Conservation (phyloP, 306 rosid species). For the Glycyrrhiza uralensis region DNA sequence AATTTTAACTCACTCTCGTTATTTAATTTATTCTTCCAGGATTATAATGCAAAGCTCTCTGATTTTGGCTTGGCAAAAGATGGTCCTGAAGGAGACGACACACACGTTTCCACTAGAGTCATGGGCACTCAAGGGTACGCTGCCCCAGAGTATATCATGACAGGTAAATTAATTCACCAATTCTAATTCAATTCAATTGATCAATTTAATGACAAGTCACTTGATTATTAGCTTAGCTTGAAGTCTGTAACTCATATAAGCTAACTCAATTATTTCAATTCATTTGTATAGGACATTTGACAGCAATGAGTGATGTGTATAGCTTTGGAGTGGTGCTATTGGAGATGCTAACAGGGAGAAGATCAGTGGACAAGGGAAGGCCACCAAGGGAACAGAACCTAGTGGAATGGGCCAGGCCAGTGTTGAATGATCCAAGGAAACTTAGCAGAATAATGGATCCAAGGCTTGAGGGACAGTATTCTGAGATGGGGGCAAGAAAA, state of each 20-base stretch:
- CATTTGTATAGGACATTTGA: constrained; percentile 65
- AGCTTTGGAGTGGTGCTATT: constrained; percentile 87
- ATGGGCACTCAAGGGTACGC: constrained; percentile 99
- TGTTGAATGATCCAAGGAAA: constrained; percentile 56
- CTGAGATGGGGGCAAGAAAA: constrained; percentile 71
- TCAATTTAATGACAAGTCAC: too few relatives aligned
- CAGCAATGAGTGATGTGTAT: constrained; percentile 91
- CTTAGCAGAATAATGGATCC: constrained; percentile 72
- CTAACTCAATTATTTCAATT: neutral
- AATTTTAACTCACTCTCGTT: neutral
- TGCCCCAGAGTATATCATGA: constrained; percentile 94
- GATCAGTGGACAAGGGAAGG: constrained; percentile 69
- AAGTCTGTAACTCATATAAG: neutral
- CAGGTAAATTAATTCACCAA: constrained; percentile 45
- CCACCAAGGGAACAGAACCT: constrained; percentile 71
- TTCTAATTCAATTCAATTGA: neutral
- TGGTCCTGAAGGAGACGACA: constrained; percentile 95
- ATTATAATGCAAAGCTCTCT: constrained; percentile 76
- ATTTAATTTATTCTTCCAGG: constrained; percentile 38
- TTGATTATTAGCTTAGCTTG: too few relatives aligned
- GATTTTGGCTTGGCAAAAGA: constrained; percentile 98
- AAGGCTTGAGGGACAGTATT: constrained; percentile 77
- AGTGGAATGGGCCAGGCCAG: constrained; percentile 82
- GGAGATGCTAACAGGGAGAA: constrained; percentile 76
- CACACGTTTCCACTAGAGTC: constrained; percentile 91